phyloP scores from a whole-genome alignment of 345 rosid species.

The Boechera retrofracta region DNA sequence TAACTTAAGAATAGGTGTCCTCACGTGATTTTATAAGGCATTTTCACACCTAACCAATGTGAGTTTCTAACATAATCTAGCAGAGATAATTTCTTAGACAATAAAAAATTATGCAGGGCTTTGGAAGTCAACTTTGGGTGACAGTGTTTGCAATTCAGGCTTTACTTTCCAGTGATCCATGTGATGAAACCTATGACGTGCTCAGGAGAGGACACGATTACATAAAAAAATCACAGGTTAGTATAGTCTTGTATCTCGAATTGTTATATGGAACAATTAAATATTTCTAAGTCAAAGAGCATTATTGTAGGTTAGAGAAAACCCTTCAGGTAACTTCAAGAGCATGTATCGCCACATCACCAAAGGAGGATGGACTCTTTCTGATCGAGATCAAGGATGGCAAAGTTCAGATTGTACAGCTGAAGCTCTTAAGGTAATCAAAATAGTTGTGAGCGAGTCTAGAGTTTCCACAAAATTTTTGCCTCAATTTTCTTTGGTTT shows the following conservation, averaged over 20 bases:
- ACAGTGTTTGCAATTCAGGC: constrained; percentile 59
- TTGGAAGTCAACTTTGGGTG: constrained; percentile 69
- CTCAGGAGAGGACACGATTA: constrained; percentile 56
- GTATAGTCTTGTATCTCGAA: not conserved
- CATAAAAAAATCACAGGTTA: constrained; percentile 68
- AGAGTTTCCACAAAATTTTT: not conserved
- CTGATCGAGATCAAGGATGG: constrained; percentile 70
- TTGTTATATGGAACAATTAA: not conserved
- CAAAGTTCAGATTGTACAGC: constrained; percentile 70
- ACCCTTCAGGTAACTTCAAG: constrained; percentile 59
- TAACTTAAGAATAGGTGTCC: too few relatives aligned
- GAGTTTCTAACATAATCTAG: not conserved
- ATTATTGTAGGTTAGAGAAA: constrained; percentile 52
- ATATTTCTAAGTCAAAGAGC: not conserved
- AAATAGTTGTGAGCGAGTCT: not conserved
- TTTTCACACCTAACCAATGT: too few relatives aligned
- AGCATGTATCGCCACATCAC: constrained; percentile 62
- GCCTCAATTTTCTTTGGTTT: not conserved
- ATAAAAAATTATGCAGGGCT: constrained; percentile 42
- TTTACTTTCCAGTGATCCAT: constrained; percentile 50
- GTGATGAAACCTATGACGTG: constrained; percentile 47
- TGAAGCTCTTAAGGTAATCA: constrained; percentile 62
- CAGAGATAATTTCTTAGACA: too few relatives aligned
- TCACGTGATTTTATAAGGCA: too few relatives aligned
- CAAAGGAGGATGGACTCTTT: constrained; percentile 70